phyloP scores from a whole-genome alignment of 2,329 filamentous ascomycete species.

The Microdochium bolleyi region DNA sequence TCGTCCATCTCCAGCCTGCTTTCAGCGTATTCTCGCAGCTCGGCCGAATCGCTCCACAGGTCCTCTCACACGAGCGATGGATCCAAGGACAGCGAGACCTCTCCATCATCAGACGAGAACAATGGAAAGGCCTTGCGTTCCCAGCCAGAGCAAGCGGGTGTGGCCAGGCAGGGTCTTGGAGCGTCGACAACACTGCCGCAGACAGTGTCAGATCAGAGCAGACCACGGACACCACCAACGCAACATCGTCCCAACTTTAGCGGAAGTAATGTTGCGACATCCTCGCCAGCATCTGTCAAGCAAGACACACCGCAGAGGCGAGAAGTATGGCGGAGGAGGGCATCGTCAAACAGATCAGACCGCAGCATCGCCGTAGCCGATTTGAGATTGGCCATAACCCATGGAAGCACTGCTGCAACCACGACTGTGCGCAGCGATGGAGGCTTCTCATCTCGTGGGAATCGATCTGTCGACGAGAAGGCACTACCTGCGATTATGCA shows the following conservation, averaged over 20 bases:
- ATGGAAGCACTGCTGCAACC: background rate
- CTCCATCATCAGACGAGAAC: constrained; percentile 20
- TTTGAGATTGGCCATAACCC: background rate
- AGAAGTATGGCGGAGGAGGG: constrained; percentile 14
- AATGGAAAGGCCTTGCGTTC: background rate
- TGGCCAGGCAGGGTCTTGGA: constrained; percentile 5
- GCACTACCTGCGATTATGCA: background rate
- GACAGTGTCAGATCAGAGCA: background rate
- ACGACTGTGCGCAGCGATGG: background rate
- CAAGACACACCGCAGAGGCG: constrained; percentile 15
- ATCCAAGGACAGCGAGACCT: constrained; percentile 25
- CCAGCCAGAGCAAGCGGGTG: constrained; percentile 8
- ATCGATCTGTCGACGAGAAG: constrained; percentile 6
- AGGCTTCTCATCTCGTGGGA: background rate
- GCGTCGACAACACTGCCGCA: background rate
- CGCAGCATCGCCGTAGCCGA: background rate
- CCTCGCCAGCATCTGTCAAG: background rate
- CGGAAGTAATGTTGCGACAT: background rate
- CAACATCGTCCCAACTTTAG: constrained; percentile 10
- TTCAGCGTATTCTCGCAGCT: constrained; percentile 44
- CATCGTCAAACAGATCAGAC: background rate
- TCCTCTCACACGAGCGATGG: constrained; percentile 29
- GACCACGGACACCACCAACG: background rate
- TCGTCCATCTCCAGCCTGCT: constrained; percentile 46
- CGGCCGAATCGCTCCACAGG: constrained; percentile 32